Evolutionary conservation across 768 basidiomycete species (phyloP).

Genomic region (Lepiota venenata): DNA sequence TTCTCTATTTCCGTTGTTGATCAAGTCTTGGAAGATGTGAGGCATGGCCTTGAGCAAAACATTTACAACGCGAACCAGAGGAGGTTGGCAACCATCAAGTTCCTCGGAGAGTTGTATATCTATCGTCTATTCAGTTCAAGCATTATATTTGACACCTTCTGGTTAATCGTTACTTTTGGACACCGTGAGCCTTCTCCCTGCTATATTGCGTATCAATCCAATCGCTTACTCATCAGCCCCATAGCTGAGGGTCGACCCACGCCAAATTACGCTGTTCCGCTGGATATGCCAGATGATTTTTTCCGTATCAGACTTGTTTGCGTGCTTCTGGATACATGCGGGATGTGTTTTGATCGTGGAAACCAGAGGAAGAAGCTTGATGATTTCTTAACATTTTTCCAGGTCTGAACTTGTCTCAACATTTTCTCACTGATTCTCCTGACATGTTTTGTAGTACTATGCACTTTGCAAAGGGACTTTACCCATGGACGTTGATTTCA

Average conservation of each 20-base stretch:
- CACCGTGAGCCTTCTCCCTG: conserved; percentile 67
- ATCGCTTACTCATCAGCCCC: conserved; percentile 13
- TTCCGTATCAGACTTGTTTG: conserved; percentile 93
- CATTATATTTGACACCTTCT: conserved; percentile 90
- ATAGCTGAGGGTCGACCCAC: conserved; percentile 87
- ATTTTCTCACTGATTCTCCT: neutral
- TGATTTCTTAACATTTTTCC: conserved; percentile 89
- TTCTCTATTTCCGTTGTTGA: conserved; percentile 90
- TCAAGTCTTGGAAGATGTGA: conserved; percentile 90
- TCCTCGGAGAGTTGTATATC: conserved; percentile 96
- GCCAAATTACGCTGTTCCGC: conserved; percentile 65
- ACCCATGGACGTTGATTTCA: conserved; percentile 99
- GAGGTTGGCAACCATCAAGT: conserved; percentile 88
- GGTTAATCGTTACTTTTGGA: conserved; percentile 93
- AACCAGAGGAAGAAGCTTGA: conserved; percentile 92
- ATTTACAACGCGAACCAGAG: conserved; percentile 94
- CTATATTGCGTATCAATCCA: neutral
- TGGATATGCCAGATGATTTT: conserved; percentile 95
- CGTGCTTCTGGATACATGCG: conserved; percentile 90
- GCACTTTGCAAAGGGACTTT: conserved; percentile 82
- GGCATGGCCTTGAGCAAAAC: conserved; percentile 90
- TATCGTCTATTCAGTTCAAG: conserved; percentile 87
- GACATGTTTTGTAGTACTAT: conserved; percentile 56
- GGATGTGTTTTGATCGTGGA: conserved; percentile 96
- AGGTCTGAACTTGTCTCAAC: conserved; percentile 45